Conservation (phyloP, 352 stramenopile species). For the Globisporangium solare region DNA sequence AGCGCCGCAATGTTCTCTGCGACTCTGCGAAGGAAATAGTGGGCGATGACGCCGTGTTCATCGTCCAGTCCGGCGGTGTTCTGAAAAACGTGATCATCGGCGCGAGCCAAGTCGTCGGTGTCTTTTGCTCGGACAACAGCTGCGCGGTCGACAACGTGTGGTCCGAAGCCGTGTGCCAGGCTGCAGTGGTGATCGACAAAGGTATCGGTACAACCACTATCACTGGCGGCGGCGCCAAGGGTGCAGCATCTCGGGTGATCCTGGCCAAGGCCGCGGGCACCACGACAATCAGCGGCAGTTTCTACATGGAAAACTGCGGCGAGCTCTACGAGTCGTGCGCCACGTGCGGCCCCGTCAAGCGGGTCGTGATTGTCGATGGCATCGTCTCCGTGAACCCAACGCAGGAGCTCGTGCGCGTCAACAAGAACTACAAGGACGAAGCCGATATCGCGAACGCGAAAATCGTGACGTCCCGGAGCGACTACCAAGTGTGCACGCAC, state of each 20-base stretch:
- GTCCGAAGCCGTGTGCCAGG: conserved; percentile 50
- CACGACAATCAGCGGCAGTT: conserved; percentile 48
- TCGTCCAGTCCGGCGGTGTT: conserved; percentile 48
- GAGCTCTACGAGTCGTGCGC: conserved; percentile 55
- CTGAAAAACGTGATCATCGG: conserved; percentile 66
- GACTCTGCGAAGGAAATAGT: conserved; percentile 26
- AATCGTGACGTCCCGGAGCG: conserved; percentile 21
- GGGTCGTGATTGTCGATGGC: conserved; percentile 38
- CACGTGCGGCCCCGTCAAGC: conserved; percentile 60
- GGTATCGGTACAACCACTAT: conserved; percentile 53
- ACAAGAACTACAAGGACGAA: conserved; percentile 68
- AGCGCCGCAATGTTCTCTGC: conserved; percentile 48
- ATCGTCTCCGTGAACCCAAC: conserved; percentile 50
- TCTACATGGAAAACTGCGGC: conserved; percentile 43
- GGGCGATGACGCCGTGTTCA: conserved; percentile 47
- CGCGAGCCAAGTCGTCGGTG: conserved; percentile 30
- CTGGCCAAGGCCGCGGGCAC: conserved; percentile 40
- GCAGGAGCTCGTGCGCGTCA: conserved; percentile 54
- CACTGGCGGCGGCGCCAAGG: conserved; percentile 46
- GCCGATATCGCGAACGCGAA: conserved; percentile 41
- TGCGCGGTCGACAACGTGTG: conserved; percentile 57
- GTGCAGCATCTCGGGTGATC: conserved; percentile 36
- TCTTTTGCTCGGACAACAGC: conserved; percentile 58
- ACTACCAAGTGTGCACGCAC: conserved; percentile 22
- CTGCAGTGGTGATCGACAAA: conserved; percentile 42